A percentile compares a stretch with the other conserved stretches of the same genome.
phyloP scores from a whole-genome alignment of 163 green algal species.

The Scenedesmus sp. region DNA sequence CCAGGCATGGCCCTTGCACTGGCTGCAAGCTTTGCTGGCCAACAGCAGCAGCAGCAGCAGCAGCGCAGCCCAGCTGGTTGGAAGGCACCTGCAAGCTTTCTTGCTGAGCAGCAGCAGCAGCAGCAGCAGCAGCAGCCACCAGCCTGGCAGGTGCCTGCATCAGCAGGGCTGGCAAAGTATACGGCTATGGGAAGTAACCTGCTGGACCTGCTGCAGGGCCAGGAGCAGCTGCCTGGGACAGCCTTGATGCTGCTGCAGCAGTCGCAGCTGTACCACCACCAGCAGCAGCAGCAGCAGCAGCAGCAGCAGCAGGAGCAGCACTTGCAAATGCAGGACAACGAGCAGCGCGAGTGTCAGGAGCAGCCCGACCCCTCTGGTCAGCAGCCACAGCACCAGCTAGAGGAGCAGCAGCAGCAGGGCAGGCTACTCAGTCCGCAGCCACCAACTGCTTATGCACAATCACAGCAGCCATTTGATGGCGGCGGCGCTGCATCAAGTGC shows the following conservation, averaged over 20 bases:
- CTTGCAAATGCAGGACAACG: background rate
- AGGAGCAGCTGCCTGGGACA: background rate
- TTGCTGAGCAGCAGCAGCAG: background rate
- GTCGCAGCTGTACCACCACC: background rate
- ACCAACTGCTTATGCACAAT: background rate
- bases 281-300: background rate
- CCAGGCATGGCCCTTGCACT: constrained; percentile 22
- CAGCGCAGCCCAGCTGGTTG: background rate
- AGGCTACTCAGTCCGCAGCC: background rate
- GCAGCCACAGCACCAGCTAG: background rate
- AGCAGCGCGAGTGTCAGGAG: background rate
- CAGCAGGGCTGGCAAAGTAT: background rate
- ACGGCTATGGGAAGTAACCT: background rate
- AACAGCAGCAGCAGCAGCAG: constrained; percentile 21
- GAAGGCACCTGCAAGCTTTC: no score
- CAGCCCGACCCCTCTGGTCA: background rate
- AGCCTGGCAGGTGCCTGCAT: constrained; percentile 1
- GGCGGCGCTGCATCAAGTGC: background rate
- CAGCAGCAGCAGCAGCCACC: background rate
- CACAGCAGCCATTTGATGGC: background rate
- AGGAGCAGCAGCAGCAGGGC: background rate
- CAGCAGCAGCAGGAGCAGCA: background rate
- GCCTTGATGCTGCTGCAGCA: background rate
- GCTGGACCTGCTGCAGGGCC: background rate
- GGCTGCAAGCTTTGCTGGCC: background rate